Evolutionary conservation across 352 stramenopile species (phyloP), one percentile per base, ranked within the genome.

Genomic region (Phytophthora sansomeana): DNA sequence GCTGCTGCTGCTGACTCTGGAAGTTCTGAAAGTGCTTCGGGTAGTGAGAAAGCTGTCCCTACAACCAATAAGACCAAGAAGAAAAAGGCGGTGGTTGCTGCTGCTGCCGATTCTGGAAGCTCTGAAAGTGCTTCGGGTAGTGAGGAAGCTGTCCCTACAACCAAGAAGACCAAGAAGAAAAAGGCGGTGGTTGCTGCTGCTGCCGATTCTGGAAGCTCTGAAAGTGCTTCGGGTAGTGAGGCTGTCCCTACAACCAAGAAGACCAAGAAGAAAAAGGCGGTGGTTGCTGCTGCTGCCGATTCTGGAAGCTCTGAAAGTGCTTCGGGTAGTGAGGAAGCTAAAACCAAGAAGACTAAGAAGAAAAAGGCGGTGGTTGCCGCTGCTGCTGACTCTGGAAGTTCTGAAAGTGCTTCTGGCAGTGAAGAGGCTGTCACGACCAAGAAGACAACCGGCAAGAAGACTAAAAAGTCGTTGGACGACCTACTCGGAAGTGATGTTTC

Each of bases 81-180:
- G 60, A 69, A 64, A 50, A 24, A 24, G 21, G 1, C 21, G 1
- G 21, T 24, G 21, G 21, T 24, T 24, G 21, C 21, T 24, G 35
- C 26, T 1, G 11, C 33, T 3, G 17, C 10, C 30, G 29, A 32
- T 7, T 65, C 57, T 7, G 41, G 28, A 24, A 51, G 41, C 11
- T 26, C 16, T 3, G 21, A 24, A 1, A 24, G 21, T 24, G 21
- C 21, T 24, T 24, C 21, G 21, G 21, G 21, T 24, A 24, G 21
- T 24, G 21, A 24, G 3, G 21, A 24, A 4, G 6, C 38, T 24
- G 21, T 24, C 21, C 21, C 21, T 14, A 52, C 29, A 26, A 16
- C 41, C 32, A 49, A 48, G 0, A 49, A 58, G 21, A 35, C 29
- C 0, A 69, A 63, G 35, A 69, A 63, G 60, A 69, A 64, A 50